These are phyloP conservation scores for button mushroom (Agaricus bisporus) DNA, from an alignment of 768 basidiomycete genomes.

Conservation along the genomic window DNA sequence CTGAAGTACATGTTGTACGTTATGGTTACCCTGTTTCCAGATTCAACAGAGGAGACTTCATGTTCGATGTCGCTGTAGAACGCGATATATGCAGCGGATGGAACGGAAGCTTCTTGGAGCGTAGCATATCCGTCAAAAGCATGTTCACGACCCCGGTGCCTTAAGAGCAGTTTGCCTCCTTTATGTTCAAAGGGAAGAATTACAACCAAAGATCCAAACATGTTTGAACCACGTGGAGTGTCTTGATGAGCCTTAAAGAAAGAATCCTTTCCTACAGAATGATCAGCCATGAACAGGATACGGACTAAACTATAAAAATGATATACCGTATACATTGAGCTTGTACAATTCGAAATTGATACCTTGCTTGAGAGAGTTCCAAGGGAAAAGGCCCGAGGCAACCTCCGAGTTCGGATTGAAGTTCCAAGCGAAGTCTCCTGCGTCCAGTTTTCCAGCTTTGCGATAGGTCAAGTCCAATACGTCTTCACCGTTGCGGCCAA, in stretches of 20 bases:
- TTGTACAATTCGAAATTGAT: conserved; percentile 27
- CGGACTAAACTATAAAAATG: too few relatives aligned
- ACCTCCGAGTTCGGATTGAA: conserved; percentile 11
- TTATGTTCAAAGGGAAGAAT: conserved; percentile 40
- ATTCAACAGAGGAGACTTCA: conserved; percentile 27
- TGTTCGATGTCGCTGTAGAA: conserved; percentile 37
- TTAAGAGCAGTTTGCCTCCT: conserved; percentile 37
- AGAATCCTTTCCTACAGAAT: conserved; percentile 27
- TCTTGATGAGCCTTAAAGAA: conserved; percentile 49
- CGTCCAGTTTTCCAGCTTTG: conserved; percentile 20
- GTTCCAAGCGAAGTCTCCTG: conserved; percentile 13
- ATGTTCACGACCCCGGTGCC: conserved; percentile 25
- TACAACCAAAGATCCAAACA: conserved; percentile 49
- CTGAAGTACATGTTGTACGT: conserved; percentile 34
- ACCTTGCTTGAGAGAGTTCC: conserved; percentile 7
- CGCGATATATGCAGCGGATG: conserved; percentile 24
- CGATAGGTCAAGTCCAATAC: conserved; percentile 22
- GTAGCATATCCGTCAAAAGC: conserved; percentile 24
- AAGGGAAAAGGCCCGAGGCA: conserved; percentile 14
- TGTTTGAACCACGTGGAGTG: conserved; percentile 34
- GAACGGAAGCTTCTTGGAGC: conserved; percentile 17
- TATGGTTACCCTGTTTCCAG: conserved; percentile 34
- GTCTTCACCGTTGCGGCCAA: conserved; percentile 17
- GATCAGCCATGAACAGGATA: not conserved
- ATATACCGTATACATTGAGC: conserved; percentile 31